Conservation (phyloP, 371 early-diverging fungal species). For the Mucor plumbeus region DNA sequence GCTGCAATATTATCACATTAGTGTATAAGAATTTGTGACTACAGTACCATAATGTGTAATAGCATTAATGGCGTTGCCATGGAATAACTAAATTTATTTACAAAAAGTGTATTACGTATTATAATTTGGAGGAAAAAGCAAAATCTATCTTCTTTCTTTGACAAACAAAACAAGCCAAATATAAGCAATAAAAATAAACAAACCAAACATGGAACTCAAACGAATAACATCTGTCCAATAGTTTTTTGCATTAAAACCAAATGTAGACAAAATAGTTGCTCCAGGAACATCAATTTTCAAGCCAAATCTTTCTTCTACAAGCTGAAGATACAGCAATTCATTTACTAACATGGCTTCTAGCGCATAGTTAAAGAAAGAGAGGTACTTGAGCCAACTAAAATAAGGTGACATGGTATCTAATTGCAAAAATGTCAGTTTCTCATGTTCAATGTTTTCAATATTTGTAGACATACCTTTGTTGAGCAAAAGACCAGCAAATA, state of each 20-base stretch:
- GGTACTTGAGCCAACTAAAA: constrained; percentile 78
- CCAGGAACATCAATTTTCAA: constrained; percentile 87
- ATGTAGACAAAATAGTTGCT: constrained; percentile 84
- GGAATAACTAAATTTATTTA: neutral
- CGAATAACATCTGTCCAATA: constrained; percentile 86
- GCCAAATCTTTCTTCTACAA: constrained; percentile 83
- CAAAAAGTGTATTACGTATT: neutral
- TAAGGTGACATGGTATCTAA: constrained; percentile 75
- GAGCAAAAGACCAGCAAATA: constrained; percentile 89
- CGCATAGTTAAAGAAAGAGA: constrained; percentile 89
- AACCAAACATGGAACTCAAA: constrained; percentile 61
- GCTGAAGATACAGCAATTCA: constrained; percentile 77
- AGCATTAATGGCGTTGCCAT: no score
- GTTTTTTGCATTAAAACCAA: constrained; percentile 86
- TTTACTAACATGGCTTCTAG: constrained; percentile 90
- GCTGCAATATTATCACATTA: no score
- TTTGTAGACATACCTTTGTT: constrained; percentile 58
- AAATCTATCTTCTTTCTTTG: constrained; percentile 74
- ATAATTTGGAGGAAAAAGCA: neutral
- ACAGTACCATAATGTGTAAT: no score
- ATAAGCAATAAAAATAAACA: constrained; percentile 74
- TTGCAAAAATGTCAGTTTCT: neutral
- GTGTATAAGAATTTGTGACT: no score
- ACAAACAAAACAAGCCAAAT: constrained; percentile 85
- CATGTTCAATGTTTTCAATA: neutral